Base-by-base conservation (phyloP, 257 asterid species). In the Solanum bukasovii region DNA sequence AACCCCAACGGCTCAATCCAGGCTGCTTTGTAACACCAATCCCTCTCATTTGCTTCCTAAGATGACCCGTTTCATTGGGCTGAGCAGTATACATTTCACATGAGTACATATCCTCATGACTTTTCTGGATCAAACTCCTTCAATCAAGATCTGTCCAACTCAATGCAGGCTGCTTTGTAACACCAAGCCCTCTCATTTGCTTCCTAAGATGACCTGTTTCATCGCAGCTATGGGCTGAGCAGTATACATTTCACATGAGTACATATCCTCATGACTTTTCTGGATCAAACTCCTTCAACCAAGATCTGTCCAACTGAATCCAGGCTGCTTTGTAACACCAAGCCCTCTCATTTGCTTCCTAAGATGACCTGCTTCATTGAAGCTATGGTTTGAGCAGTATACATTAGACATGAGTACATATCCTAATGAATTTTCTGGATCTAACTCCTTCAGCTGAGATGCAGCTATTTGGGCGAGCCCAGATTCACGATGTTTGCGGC, bases 301-400 rank as follows among this genome's bases (percentile, higher is more conserved):
- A 94, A 14, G 93, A 91, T 96, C 95, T 4, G 90, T 93, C 99
- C 98, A 96, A 92, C 99, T 96, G 93, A 96, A 90, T 40, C 98
- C 98, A 21, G 97, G 95, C 59, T 93, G 95, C 88, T 96, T 96
- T 75, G 79, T 90, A 74, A 95, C 94, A 56, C 98, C 97, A 1
- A 87, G 88, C 67, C 88, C 85, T 44, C 84, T 70, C 98, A 95
- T 95, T 59, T 90, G 91, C 83, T 90, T 91, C 91, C 98, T 90
- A 70, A 91, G 74, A 31, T 74, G 42, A 71, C 92, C 93, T 25
- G 95, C 97, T 87, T 93, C 93, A 65, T 84, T 14, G 20, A 91
- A 94, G 87, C 89, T 89, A 83, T 92, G 91, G 46, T 86, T 81
- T 20, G 95, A 90, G 90, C 96, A 91, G 88, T 92, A 89, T n/a